Evolutionary conservation across 1,284 basidiomycete species (phyloP).

Genomic region (Ustilago cynodontis): DNA sequence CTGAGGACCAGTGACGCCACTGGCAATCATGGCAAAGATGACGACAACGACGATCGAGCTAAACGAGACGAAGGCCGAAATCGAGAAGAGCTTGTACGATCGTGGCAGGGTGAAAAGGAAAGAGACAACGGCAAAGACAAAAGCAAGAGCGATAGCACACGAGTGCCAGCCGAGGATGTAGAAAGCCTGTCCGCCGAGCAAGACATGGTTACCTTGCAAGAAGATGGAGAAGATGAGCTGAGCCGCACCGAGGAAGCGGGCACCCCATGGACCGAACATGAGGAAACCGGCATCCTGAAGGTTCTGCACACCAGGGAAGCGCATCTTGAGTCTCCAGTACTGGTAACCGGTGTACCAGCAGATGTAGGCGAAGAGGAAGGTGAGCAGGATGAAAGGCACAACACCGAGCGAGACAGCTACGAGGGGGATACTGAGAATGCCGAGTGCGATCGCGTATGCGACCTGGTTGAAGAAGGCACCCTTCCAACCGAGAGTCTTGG

Average conservation of each 20-base stretch:
- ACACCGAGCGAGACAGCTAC: slow-evolving; percentile 60
- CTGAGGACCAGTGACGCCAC: slow-evolving; percentile 54
- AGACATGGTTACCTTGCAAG: slow-evolving; percentile 59
- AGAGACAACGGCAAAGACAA: slow-evolving; percentile 58
- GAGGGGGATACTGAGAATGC: slow-evolving; percentile 59
- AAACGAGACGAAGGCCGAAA: slow-evolving; percentile 59
- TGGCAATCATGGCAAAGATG: slow-evolving; percentile 63
- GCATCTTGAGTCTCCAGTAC: slow-evolving; percentile 59
- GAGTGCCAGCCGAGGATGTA: slow-evolving; percentile 55
- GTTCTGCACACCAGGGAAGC: slow-evolving; percentile 61
- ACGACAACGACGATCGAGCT: slow-evolving; percentile 60
- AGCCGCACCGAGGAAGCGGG: slow-evolving; percentile 33
- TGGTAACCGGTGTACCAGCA: slow-evolving; percentile 56
- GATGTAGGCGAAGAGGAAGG: slow-evolving; percentile 52
- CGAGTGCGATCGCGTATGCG: slow-evolving; percentile 62
- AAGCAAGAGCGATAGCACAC: slow-evolving; percentile 55
- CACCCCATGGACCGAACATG: slow-evolving; percentile 57
- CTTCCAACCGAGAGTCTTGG: slow-evolving; percentile 58
- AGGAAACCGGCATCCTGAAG: slow-evolving; percentile 62
- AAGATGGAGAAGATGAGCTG: slow-evolving; percentile 60
- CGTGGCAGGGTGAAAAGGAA: slow-evolving; percentile 62
- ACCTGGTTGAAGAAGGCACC: slow-evolving; percentile 62
- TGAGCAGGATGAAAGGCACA: slow-evolving; percentile 58
- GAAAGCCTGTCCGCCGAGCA: slow-evolving; percentile 62
- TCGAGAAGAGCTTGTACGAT: slow-evolving; percentile 60